Percentiles rank a stretch among this genome's conserved stretches.
Evolutionary conservation across 306 rosid species (phyloP).

Genomic region (Fragaria vesca): DNA sequence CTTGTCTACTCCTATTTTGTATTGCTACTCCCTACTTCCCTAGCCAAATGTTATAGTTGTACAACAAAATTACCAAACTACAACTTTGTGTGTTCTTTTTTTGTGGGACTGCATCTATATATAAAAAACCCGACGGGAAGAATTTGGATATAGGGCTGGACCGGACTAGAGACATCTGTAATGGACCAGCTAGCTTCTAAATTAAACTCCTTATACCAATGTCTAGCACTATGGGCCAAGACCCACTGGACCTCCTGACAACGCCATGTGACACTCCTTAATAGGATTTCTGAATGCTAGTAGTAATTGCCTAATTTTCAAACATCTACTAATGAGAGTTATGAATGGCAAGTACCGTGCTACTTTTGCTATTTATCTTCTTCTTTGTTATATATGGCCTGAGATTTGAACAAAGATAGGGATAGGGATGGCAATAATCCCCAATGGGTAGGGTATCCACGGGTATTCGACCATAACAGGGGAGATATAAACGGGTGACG

Average conservation of each 20-base stretch:
- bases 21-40: background rate
- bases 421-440: no score
- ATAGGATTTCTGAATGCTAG: background rate
- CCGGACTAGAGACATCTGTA: background rate
- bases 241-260: constrained; percentile 7
- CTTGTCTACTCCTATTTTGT: background rate
- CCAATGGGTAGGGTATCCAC: no score
- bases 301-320: background rate
- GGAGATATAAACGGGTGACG: no score
- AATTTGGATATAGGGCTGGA: background rate
- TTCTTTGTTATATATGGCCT: background rate
- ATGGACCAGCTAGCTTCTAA: no score
- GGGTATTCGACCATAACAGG: no score
- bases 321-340: background rate
- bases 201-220: background rate
- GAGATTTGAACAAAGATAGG: background rate
- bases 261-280: background rate
- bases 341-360: background rate
- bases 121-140: background rate
- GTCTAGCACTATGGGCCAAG: background rate
- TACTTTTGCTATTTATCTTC: background rate
- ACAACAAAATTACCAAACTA: background rate
- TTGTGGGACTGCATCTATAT: background rate
- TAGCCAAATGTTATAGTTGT: background rate
- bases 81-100: background rate